These are phyloP conservation scores for Clonostachys chloroleuca DNA, from an alignment of 2,329 filamentous ascomycete genomes.

Conservation along the genomic window DNA sequence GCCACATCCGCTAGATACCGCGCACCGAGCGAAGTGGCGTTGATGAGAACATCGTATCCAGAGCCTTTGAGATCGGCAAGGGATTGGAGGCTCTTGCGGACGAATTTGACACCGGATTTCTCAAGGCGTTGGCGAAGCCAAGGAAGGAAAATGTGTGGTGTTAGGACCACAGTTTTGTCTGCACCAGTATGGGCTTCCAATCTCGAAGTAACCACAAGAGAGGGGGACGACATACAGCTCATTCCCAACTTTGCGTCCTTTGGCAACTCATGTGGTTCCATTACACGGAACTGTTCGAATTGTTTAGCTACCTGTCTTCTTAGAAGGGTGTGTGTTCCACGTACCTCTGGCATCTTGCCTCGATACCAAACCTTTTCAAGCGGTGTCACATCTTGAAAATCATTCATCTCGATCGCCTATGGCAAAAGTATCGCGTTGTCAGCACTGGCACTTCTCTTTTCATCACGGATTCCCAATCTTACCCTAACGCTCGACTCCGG, in stretches of 20 bases:
- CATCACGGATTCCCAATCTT: no score
- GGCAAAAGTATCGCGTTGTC: no score
- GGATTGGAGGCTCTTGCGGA: slow-evolving; percentile 2
- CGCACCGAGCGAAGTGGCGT: slow-evolving; percentile 5
- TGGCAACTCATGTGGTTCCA: neutral
- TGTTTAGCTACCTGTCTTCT: no score
- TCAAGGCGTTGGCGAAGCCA: slow-evolving; percentile 5
- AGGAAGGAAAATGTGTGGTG: slow-evolving; percentile 3
- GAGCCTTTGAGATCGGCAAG: slow-evolving; percentile 4
- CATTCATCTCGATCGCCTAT: slow-evolving; percentile 1
- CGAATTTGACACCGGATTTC: slow-evolving; percentile 5
- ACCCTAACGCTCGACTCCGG: slow-evolving; percentile 2
- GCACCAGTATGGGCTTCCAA: neutral
- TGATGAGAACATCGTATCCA: slow-evolving; percentile 9
- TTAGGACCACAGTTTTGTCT: slow-evolving; percentile 1
- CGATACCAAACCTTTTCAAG: slow-evolving; percentile 5
- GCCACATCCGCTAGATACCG: slow-evolving; percentile 5
- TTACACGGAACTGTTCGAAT: neutral
- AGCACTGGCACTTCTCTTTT: no score
- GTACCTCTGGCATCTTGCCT: slow-evolving; percentile 1
- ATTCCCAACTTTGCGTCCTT: neutral
- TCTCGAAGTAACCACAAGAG: no score
- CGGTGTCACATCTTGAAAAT: slow-evolving; percentile 4
- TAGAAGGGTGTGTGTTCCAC: no score
- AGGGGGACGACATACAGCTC: no score